These are phyloP conservation scores for Zoysia japonica DNA, from an alignment of 176 grass and related monocot genomes.

Conservation along the genomic window DNA sequence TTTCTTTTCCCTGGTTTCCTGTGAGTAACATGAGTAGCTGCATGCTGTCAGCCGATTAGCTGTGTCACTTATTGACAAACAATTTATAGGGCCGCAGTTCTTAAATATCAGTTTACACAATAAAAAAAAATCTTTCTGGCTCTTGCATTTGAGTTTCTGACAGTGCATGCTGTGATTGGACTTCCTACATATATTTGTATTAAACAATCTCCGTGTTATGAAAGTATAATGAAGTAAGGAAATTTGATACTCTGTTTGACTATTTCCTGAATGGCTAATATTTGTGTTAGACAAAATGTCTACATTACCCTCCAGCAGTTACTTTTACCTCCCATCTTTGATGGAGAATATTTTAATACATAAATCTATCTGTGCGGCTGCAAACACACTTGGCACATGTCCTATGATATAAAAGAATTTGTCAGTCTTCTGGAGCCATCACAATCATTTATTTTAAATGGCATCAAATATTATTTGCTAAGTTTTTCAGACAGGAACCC, in stretches of 20 bases:
- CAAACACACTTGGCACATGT: neutral
- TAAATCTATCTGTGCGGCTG: no score
- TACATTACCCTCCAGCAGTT: no score
- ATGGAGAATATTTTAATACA: no score
- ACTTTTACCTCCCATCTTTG: no score
- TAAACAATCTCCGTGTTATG: no score
- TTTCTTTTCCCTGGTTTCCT: conserved; percentile 10
- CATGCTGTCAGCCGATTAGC: neutral
- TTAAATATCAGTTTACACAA: no score
- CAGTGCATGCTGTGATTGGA: neutral
- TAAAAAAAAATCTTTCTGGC: neutral
- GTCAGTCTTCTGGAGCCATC: neutral
- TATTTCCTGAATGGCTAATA: neutral
- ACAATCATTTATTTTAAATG: conserved; percentile 14
- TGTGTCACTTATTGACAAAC: neutral
- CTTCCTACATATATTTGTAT: neutral
- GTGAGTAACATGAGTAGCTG: conserved; percentile 4
- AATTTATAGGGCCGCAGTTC: neutral
- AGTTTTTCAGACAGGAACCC: neutral
- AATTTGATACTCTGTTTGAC: neutral
- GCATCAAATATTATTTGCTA: neutral
- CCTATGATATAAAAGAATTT: neutral
- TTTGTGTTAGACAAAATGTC: neutral
- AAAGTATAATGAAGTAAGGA: neutral
- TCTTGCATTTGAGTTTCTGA: conserved; percentile 6